Evolutionary conservation across 768 basidiomycete species (phyloP).

Genomic region (Mycena vitilis): DNA sequence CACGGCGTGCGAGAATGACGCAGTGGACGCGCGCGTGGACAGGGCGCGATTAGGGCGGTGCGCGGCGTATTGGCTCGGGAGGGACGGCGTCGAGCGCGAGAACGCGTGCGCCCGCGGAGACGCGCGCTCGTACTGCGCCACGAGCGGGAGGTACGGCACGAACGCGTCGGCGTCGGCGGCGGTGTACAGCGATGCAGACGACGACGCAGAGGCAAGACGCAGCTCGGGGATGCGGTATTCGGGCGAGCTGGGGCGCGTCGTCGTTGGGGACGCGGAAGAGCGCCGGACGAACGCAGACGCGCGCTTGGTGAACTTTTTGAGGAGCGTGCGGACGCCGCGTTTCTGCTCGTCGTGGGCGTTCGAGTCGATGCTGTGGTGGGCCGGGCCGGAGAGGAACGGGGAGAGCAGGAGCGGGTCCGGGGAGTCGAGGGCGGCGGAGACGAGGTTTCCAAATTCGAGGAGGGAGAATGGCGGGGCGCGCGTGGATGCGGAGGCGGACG

Average conservation of each 20-base stretch:
- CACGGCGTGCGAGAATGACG: neutral
- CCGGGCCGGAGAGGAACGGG: neutral
- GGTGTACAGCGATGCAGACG: neutral
- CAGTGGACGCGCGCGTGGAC: conserved; percentile 1
- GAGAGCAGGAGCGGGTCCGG: conserved; percentile 11
- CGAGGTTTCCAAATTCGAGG: conserved; percentile 29
- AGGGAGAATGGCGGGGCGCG: conserved; percentile 30
- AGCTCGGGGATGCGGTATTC: conserved; percentile 23
- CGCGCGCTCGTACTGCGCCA: conserved; percentile 20
- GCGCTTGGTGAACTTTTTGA: conserved; percentile 23
- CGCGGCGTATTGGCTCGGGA: conserved; percentile 1
- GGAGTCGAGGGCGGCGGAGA: conserved; percentile 29
- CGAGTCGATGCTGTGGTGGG: neutral
- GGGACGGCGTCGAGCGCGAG: conserved; percentile 9
- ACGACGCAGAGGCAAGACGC: neutral
- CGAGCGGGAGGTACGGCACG: conserved; percentile 26
- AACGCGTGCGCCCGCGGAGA: neutral
- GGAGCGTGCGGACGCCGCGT: conserved; percentile 13
- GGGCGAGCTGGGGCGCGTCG: conserved; percentile 6
- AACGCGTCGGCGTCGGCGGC: neutral
- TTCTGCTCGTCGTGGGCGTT: neutral
- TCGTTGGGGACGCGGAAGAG: neutral
- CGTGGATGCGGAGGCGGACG: neutral
- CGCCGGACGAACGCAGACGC: conserved; percentile 20
- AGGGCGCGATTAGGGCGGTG: neutral